Conservation (phyloP, 2,329 filamentous ascomycete genomes). For the Keithomyces neogunnii region DNA sequence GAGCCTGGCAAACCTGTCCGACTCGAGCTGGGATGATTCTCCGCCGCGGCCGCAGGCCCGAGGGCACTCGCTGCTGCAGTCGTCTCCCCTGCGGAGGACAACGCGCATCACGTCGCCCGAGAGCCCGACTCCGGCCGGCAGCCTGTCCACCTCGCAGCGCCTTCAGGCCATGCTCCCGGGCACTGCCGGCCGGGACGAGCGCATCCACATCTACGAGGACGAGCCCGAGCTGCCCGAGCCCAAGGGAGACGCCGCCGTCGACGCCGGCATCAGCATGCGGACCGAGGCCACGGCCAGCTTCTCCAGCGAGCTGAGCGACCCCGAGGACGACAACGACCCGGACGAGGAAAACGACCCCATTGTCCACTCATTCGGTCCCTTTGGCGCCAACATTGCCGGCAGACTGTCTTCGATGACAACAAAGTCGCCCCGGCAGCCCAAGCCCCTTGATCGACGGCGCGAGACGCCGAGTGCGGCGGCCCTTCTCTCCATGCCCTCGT, state of each 20-base stretch:
- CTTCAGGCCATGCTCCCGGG: slow-evolving; percentile 36
- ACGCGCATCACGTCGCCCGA: slow-evolving; percentile 63
- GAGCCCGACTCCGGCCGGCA: slow-evolving; percentile 47
- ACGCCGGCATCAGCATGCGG: slow-evolving; percentile 35
- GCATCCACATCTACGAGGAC: slow-evolving; percentile 68
- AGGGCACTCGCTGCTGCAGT: slow-evolving; percentile 39
- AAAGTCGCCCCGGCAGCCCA: slow-evolving; percentile 48
- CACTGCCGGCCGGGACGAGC: slow-evolving; percentile 23
- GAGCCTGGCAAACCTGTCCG: slow-evolving; percentile 44
- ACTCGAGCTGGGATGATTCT: slow-evolving; percentile 65
- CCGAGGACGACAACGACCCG: slow-evolving; percentile 61
- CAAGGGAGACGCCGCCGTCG: slow-evolving; percentile 12
- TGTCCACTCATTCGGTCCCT: slow-evolving; percentile 85
- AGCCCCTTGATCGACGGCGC: slow-evolving; percentile 15
- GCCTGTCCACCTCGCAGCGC: slow-evolving; percentile 33
- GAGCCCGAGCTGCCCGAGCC: slow-evolving; percentile 37
- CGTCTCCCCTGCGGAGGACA: slow-evolving; percentile 49
- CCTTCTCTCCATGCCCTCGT: slow-evolving; percentile 14
- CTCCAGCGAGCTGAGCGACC: slow-evolving; percentile 44
- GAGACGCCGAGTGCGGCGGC: slow-evolving; percentile 14
- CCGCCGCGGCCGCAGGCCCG: slow-evolving; percentile 29
- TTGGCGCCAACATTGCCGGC: slow-evolving; percentile 75
- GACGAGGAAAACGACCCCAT: slow-evolving; percentile 94
- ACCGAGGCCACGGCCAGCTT: slow-evolving; percentile 45
- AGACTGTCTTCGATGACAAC: slow-evolving; percentile 72